Evolutionary conservation across 352 stramenopile species (phyloP), one percentile per base, ranked within the genome.

Genomic region (Saprolegnia parasitica): DNA sequence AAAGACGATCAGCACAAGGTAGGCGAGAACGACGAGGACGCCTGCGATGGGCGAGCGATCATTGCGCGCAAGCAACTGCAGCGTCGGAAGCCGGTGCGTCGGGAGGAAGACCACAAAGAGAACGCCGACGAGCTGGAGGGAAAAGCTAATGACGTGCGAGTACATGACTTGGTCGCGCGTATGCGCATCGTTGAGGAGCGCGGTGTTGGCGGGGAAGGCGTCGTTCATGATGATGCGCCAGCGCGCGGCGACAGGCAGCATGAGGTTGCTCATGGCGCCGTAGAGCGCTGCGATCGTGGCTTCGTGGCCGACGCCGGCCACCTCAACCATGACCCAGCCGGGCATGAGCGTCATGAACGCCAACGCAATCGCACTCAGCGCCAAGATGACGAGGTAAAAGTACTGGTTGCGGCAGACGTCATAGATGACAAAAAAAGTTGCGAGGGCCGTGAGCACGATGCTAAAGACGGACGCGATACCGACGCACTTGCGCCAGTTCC

Each of bases 341-440:
- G 81, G 80, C 10, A 88, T 63, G 42, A 49, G 42, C 18, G 42
- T 49, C 62, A 84, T 74, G n/a, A 74, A 76, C 18, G 84, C 71
- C 15, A 88, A 68, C 0, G 78, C 78, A 20, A 86, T 76, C 24
- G 76, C 78, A 16, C 83, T 78, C 42, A 49, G 42, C 18, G 42
- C 42, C 42, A n/a, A n/a, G 13, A 15, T n/a, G 13, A 49, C 42
- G 42, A n/a, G 18, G 78, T 78, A 88, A 62, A 88, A 82, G 76
- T 77, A 88, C 49, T 83, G 78, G 63, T 75, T 86, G 42, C 80
- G 78, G 40, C 80, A 62, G n/a, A 88, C 57, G 29, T 81, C 67
- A 75, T 77, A 88, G 0, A 77, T 77, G 5, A 77, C 85, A 73
- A 84, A 80, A 29, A 82, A 64, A 13, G 67, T 74, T 23, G 85